Percentiles rank a stretch among this genome's conserved stretches.
Evolutionary conservation across 768 basidiomycete species (phyloP).

Genomic region (Stropharia rugosoannulata): DNA sequence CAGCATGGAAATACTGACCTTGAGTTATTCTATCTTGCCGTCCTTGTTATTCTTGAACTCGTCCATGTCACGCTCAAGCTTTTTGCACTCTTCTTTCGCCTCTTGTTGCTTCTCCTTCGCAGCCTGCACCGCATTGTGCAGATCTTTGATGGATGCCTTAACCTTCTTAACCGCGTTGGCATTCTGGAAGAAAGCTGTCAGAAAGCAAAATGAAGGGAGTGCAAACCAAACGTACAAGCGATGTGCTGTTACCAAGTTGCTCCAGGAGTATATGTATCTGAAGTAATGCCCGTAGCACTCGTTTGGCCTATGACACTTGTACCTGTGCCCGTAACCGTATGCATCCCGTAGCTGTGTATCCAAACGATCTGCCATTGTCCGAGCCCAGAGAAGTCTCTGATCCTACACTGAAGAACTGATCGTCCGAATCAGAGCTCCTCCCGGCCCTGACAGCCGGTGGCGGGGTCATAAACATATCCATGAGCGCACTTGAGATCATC

Average conservation of each 20-base stretch:
- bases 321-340: constrained; percentile 27
- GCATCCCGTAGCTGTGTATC: constrained; percentile 35
- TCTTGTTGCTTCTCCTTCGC: constrained; percentile 62
- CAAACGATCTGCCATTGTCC: constrained; percentile 28
- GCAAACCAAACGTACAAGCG: constrained; percentile 56
- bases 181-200: constrained; percentile 47
- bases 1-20: constrained; percentile 45
- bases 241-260: constrained; percentile 81
- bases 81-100: constrained; percentile 67
- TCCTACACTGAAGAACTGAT: constrained; percentile 39
- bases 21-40: constrained; percentile 91
- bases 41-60: constrained; percentile 99
- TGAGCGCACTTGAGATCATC: constrained; percentile 68
- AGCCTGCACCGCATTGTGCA: constrained; percentile 55
- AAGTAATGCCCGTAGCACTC: constrained; percentile 21
- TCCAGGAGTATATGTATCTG: constrained; percentile 33
- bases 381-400: constrained; percentile 10
- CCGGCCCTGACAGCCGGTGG: constrained; percentile 36
- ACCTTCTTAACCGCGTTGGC: constrained; percentile 75
- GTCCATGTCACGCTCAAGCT: constrained; percentile 93
- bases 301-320: constrained; percentile 27
- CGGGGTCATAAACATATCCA: constrained; percentile 40
- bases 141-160: constrained; percentile 59
- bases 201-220: not conserved
- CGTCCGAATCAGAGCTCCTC: constrained; percentile 35